Percentiles rank a stretch among this genome's conserved stretches.
Evolutionary conservation across 768 basidiomycete species (phyloP).

Genomic region (Serendipita vermifera): DNA sequence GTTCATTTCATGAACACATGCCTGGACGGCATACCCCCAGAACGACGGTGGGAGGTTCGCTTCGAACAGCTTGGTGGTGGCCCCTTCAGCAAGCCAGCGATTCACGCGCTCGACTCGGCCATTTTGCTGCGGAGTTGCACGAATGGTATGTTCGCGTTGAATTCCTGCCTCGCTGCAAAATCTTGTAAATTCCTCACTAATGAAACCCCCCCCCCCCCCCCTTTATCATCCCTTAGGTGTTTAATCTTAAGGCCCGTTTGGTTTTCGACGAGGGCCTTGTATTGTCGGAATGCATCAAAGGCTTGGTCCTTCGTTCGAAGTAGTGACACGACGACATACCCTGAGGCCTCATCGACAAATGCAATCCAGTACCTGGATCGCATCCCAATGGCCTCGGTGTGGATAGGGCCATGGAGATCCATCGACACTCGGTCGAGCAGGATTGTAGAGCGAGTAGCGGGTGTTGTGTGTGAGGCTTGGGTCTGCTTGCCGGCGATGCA

Average conservation of each 20-base stretch:
- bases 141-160: not conserved
- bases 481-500: constrained; percentile 32
- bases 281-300: not conserved
- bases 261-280: not conserved
- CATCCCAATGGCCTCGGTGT: not conserved
- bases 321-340: not conserved
- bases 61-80: constrained; percentile 17
- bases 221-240: constrained; percentile 6
- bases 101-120: constrained; percentile 3
- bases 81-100: constrained; percentile 6
- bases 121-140: constrained; percentile 4
- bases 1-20: constrained; percentile 14
- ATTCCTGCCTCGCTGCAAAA: not conserved
- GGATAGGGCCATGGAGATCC: constrained; percentile 24
- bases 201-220: constrained; percentile 20
- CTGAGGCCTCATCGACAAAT: not conserved
- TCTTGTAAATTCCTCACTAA: not conserved
- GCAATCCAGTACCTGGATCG: constrained; percentile 6
- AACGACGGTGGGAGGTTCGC: constrained; percentile 12
- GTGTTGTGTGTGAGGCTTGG: constrained; percentile 15
- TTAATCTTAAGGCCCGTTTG: not conserved
- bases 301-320: not conserved
- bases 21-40: constrained; percentile 15
- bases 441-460: constrained; percentile 10
- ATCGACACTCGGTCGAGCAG: constrained; percentile 21